These are phyloP conservation scores for Tetradesmus obliquus DNA, from an alignment of 139 green algal genomes.

Conservation along the genomic window DNA sequence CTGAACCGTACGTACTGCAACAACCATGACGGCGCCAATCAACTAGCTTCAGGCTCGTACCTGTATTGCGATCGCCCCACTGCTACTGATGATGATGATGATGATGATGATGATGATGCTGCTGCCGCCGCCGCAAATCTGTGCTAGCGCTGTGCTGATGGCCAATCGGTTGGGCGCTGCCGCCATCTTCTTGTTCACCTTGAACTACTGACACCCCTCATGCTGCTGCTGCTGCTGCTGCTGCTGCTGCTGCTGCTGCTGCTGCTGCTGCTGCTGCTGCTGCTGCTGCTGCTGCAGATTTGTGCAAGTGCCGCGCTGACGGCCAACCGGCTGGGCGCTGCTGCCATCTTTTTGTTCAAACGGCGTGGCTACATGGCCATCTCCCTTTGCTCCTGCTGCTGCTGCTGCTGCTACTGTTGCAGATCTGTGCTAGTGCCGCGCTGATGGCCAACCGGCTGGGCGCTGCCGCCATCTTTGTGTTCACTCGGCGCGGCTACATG, in stretches of 20 bases:
- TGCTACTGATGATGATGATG: too few relatives aligned
- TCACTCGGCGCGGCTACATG: conserved; percentile 71
- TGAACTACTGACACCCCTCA: not conserved
- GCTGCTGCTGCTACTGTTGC: not conserved
- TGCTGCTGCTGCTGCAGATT: conserved; percentile 52
- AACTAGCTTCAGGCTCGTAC: too few relatives aligned
- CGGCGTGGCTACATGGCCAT: conserved; percentile 54
- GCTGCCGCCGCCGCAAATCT: not conserved
- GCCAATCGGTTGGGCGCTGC: too few relatives aligned
- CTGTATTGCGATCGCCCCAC: too few relatives aligned
- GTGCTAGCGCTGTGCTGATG: too few relatives aligned
- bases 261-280: not conserved
- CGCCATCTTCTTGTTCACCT: too few relatives aligned
- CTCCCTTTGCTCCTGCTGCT: not conserved
- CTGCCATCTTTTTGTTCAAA: conserved; percentile 87
- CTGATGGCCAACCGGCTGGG: conserved; percentile 72
- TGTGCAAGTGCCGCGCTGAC: conserved; percentile 73
- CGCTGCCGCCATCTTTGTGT: conserved; percentile 82
- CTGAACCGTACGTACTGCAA: too few relatives aligned
- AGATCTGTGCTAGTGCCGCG: conserved; percentile 76
- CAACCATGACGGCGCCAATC: too few relatives aligned
- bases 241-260: not conserved
- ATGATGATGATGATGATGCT: too few relatives aligned
- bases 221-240: not conserved
- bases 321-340: conserved; percentile 68